Conservation (phyloP, 2,329 filamentous ascomycete genomes). For the Trichophyton schoenleinii region DNA sequence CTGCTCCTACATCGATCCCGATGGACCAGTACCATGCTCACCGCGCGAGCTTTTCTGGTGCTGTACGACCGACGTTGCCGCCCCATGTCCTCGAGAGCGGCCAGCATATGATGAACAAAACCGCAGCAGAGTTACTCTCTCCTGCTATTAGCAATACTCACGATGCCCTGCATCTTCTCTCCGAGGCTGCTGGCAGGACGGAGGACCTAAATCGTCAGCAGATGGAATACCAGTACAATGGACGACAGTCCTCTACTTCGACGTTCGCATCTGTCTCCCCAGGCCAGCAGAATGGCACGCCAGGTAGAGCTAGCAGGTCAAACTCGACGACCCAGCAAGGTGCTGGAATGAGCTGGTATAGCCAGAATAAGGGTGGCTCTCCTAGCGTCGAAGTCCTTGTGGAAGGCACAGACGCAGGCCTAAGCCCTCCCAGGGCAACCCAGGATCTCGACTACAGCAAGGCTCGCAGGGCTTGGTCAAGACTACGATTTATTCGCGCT, state of each 20-base stretch:
- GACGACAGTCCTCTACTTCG: conserved; percentile 28
- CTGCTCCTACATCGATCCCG: conserved; percentile 10
- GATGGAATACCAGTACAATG: conserved; percentile 34
- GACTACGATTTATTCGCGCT: conserved; percentile 87
- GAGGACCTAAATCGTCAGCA: conserved; percentile 39
- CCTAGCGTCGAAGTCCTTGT: conserved; percentile 5
- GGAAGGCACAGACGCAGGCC: conserved; percentile 8
- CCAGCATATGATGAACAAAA: conserved; percentile 46
- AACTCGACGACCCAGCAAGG: conserved; percentile 27
- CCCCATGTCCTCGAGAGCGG: conserved; percentile 35
- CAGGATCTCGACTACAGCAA: conserved; percentile 38
- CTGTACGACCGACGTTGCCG: conserved; percentile 6
- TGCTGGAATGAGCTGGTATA: conserved; percentile 40
- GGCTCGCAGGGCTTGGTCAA: conserved; percentile 75
- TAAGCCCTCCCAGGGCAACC: conserved; percentile 14
- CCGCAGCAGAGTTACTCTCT: conserved; percentile 47
- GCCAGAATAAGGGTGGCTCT: conserved; percentile 21
- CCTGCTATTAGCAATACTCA: conserved; percentile 77
- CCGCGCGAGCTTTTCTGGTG: conserved; percentile 8
- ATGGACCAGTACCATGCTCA: conserved; percentile 8
- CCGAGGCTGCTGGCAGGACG: conserved; percentile 58
- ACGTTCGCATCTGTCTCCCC: conserved; percentile 27
- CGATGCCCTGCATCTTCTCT: conserved; percentile 81
- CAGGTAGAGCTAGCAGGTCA: conserved; percentile 24
- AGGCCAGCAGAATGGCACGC: conserved; percentile 24